Conservation (phyloP, 2,329 filamentous ascomycete species). For the Fusarium pseudonygamai region DNA sequence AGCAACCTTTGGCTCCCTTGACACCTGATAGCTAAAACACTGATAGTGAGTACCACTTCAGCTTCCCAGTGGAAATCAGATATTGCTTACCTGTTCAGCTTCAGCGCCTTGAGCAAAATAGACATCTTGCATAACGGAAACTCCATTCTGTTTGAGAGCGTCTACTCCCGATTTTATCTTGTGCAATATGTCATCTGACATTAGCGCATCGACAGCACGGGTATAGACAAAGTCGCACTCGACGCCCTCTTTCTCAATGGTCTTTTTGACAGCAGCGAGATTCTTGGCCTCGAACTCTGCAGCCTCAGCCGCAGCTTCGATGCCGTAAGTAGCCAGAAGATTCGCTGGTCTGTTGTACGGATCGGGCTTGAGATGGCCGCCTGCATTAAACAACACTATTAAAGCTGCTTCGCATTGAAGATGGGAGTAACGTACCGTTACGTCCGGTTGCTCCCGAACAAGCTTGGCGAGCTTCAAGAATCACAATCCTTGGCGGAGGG, state of each 20-base stretch:
- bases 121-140: conserved; percentile 1
- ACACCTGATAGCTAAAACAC: not conserved
- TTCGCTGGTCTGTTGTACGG: not conserved
- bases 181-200: not conserved
- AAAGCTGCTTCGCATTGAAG: too few relatives aligned
- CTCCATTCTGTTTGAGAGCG: not conserved
- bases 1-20: not conserved
- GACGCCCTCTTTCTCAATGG: not conserved
- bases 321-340: not conserved
- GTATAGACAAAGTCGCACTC: conserved; percentile 5
- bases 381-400: not conserved
- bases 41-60: rapidly evolving
- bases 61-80: rapidly evolving
- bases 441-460: conserved; percentile 1
- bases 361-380: not conserved
- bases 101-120: not conserved
- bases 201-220: not conserved
- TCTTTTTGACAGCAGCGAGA: not conserved
- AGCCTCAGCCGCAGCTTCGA: not conserved
- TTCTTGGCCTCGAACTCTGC: conserved; percentile 1
- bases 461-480: conserved; percentile 2
- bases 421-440: not conserved
- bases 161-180: not conserved
- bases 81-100: not conserved
- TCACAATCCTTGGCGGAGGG: not conserved